Base-by-base conservation (phyloP, 83 land plant genomes). In the Picea mariana region DNA sequence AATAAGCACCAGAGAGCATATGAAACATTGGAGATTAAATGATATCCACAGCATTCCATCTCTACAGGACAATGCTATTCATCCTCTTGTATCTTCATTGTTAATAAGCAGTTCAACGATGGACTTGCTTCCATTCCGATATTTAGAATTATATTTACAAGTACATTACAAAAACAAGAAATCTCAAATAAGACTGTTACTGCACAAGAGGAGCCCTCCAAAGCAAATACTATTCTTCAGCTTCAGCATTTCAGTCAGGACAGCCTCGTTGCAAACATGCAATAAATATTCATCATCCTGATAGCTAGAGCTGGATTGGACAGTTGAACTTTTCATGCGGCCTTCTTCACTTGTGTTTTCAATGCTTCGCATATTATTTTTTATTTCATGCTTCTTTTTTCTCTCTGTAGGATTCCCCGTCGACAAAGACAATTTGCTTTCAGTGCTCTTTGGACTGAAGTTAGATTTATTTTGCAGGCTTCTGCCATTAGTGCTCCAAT, bases 141-240 rank as follows among this genome's bases (percentile, higher is more conserved):
- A 16, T 11, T 44, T 21, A 40, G 15, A 49, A 75, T 47, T 47
- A 55, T 23, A 47, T 4, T 18, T 21, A 75, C 77, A 75, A 75
- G 13, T 12, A 75, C 44, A 38, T 47, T 75, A 75, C 12, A 20
- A 73, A 47, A 40, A 73, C 47, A 18, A 73, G 47, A 44, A 69
- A 15, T 44, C 23, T 44, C 77, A 73, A 44, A 73, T 47, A 9
- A 42, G 55, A 8, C 44, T 47, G 26, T 73, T 47, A 24, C 40
- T 73, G 52, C 77, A 73, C 55, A 73, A 52, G 47, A 73, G 55
- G 12, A 73, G 58, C 44, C 77, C 58, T 73, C 77, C 77, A 42
- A n/a, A 73, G 38, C 21, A 58, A 44, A 44, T 73, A 42, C 44
- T 42, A 40, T 47, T 73, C 77, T 73, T 73, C 13, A 73, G 15